Evolutionary conservation across 805 yeast species (phyloP), one percentile per base, ranked within the genome.

Genomic region (Clavispora vitiphila): DNA sequence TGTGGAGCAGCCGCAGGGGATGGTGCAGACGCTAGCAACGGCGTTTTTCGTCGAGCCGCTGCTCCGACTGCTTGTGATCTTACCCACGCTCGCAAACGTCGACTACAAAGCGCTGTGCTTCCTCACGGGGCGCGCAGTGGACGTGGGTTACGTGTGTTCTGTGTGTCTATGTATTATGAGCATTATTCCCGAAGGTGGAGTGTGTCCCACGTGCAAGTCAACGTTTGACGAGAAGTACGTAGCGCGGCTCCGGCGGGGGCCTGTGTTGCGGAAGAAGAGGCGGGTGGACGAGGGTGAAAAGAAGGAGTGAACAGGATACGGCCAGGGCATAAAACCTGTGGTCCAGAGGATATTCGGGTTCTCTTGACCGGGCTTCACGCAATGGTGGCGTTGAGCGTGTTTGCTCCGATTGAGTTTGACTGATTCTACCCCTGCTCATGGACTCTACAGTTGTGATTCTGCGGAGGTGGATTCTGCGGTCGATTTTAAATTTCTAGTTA

Each of bases 21-120:
- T 93, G 34, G 77, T 90, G 2, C 97, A 91, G 57, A 86, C 87
- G 51, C 69, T 93, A 18, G 53, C 74, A 50, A 83, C 95, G 3
- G 93, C 96, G 2, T 81, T 85, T 63, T 81, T 86, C 51, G 80
- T 91, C 8, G 97, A 90, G 52, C 96, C 98, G 0, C 74, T 84
- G 11, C 66, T 91, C 25, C 71, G 96, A 43, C 75, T 79, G n/a
- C 77, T 81, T 35, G 70, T 93, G 20, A 80, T 88, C 21, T 69
- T 86, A 26, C 96, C 97, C 0, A 84, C 91, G 0, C 83, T 83
- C 53, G 78, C 86, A 3, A 80, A 86, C 46, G 93, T 93, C 20
- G 96, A 93, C 63, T 93, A 93, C 61, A 71, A 96, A 46, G 96
- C 99, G 1, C 88, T 96, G 14, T 93, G 99, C 62, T 91, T 88